Base-by-base conservation (phyloP, 2,329 filamentous ascomycete genomes). In the Coniosporium tulheliwenetii region DNA sequence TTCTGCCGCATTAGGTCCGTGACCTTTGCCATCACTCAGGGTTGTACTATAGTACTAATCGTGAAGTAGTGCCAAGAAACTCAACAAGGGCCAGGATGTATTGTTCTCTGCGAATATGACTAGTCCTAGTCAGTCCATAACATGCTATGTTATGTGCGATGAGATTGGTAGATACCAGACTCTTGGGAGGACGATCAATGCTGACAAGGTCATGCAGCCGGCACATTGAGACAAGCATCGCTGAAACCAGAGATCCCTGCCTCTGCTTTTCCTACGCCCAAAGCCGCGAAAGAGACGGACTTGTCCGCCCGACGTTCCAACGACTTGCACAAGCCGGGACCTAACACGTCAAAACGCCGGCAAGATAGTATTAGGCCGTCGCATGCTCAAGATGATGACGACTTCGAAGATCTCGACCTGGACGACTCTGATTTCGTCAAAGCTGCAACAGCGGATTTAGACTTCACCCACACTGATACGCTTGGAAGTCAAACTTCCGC, bases 131-230 rank as follows among this genome's bases (percentile, higher is more conserved):
- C 73, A 80, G 42, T 61, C 68, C 2, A 71, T 91, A 30, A 69
- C 69, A 16, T 84, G 77, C 44, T 75, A 79, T 52, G 67, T 87
- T 38, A 82, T 84, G 57, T 96, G 87, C 48, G 89, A 95, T 60
- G 79, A 85, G 36, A 81, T 96, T 50, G 84, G 73, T 74, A 56
- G 45, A 60, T 44, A 5, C 7, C 12, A 30, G 12, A 9, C 5
- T 7, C 14, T 15, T 10, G 13, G 8, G 10, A 30, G 19, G 19
- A 26, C 19, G 19, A 7, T 7, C 19, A 26, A 26, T 7, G 19
- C 19, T 26, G 19, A 26, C 19, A 26, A 26, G 19, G 19, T 1
- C 12, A 5, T 39, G 2, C 41, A 73, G 75, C 73, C 45, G 74
- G 74, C 9, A 78, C 75, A 9, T 57, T 69, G 51, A 64, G 67